phyloP scores from a whole-genome alignment of 495 filamentous ascomycete genomes.

The Cladorrhinum samala region DNA sequence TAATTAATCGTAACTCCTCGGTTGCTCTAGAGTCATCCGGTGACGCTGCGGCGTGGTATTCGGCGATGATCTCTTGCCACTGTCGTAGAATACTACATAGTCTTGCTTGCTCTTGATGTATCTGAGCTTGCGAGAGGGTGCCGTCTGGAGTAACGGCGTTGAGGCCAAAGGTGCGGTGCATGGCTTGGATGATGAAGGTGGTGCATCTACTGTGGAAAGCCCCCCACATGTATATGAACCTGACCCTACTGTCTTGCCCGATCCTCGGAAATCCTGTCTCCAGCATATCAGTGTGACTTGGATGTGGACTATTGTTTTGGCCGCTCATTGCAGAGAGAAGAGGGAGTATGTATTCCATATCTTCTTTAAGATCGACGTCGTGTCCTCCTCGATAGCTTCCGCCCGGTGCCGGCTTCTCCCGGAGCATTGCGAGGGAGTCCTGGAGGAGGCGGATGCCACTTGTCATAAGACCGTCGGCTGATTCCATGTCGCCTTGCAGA shows the following conservation, averaged over 20 bases:
- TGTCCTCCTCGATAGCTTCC: background rate
- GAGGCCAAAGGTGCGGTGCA: background rate
- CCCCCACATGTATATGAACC: background rate
- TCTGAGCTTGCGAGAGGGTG: background rate
- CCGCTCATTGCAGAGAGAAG: background rate
- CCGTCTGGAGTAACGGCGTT: background rate
- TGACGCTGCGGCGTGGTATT: background rate
- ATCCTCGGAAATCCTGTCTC: background rate
- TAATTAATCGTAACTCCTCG: background rate
- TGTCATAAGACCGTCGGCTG: constrained; percentile 16
- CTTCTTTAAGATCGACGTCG: background rate
- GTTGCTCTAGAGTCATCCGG: background rate
- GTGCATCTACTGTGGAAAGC: constrained; percentile 1
- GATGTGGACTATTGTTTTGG: too few species aligned
- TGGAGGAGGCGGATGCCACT: constrained; percentile 8
- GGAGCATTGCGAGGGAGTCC: constrained; percentile 2
- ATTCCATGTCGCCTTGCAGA: constrained; percentile 25
- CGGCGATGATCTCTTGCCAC: background rate
- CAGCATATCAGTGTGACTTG: too few species aligned
- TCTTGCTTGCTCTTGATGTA: background rate
- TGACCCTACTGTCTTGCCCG: background rate
- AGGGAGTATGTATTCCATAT: constrained; percentile 7
- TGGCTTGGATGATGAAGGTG: constrained; percentile 1
- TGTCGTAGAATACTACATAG: background rate
- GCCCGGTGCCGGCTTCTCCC: background rate